Evolutionary conservation across 805 yeast genomes (phyloP), one percentile per base, ranked within the genome.

Genomic region (Phaffomyces antillensis): DNA sequence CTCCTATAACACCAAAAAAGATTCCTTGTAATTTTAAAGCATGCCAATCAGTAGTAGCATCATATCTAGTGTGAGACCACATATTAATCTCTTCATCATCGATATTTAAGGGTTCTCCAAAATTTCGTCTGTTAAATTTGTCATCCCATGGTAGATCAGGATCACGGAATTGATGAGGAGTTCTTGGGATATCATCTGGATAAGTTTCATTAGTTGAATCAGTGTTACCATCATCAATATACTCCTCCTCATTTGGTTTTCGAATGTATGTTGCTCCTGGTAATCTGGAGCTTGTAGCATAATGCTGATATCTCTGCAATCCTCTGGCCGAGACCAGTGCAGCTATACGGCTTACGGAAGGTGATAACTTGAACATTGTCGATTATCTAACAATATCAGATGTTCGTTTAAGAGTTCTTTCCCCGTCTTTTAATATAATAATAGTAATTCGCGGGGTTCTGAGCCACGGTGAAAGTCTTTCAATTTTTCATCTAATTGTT

Each of bases 31-130:
- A 77, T 53, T 65, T 72, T 43, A 79, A 62, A 1, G 95, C 95
- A 30, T 76, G 73, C 39, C 64, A 59, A 63, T 84, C 83, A 35
- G 75, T 67, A 31, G 79, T 83, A 34, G 70, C 62, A 54, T 80
- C 79, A 61, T 71, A 78, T 58, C 80, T 75, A 58, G 86, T 95
- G 12, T 95, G 93, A 9, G 95, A 77, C 95, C 95, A 86, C 72
- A 85, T 74, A 63, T 86, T 90, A 58, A 81, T 71, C 63, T 77
- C 67, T 59, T 86, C 96, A 53, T 81, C 84, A 55, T 81, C 77
- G 44, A 80, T 77, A 61, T 80, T 81, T 52, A 86, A 63, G 26
- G 88, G 86, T 50, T 86, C 89, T 52, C 77, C 75, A 52, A 76
- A 71, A 70, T 86, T 86, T 66, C 95, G 79, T 68, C 91, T 77